Base-by-base conservation (phyloP, 2,329 filamentous ascomycete genomes). In the Teratosphaeria epicoccoides region DNA sequence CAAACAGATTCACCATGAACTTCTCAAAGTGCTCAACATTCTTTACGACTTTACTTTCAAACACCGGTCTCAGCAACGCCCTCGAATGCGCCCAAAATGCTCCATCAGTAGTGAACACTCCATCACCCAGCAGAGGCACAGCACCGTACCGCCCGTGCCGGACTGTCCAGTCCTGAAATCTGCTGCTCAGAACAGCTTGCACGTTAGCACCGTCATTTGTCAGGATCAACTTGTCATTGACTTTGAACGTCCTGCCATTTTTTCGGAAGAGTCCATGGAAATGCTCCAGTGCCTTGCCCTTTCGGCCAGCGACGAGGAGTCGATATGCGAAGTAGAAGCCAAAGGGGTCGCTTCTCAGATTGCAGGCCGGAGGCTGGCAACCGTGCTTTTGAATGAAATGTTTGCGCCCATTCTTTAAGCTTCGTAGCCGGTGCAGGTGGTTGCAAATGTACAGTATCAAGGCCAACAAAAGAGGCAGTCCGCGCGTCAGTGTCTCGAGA, bases 1-100 rank as follows among this genome's bases (percentile, higher is more conserved):
- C 33, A 50, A 68, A 56, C 33, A 40, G 14, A n/a, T 17, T 6
- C 33, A 7, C 14, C n/a, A 40, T 17, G n/a, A 40, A 40, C 33
- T 40, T 20, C n/a, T 40, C 33, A 17, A 40, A 40, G 14, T 40
- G 5, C 23, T 55, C 57, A 4, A 64, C 53, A 48, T 66, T 62
- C 52, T 61, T 62, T 50, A 63, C 55, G 10, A 60, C 52, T n/a
- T 59, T 59, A 9, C 56, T 50, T 37, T 40, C 33, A 40, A 40
- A 40, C 33, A 40, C 33, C 2, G 64, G 64, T 23, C 64, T 51
- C 24, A 67, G 54, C 24, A 66, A 17, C 1, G 59, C 58, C 7
- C 64, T 57, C 5, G 61, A 60, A 49, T 66, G 58, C 44, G 61
- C 55, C 64, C 64, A 66, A 33, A 43, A 50, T 22, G 51, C 46